These are phyloP conservation scores for Tulasnella sp. DNA, from an alignment of 768 basidiomycete genomes.

Conservation along the genomic window DNA sequence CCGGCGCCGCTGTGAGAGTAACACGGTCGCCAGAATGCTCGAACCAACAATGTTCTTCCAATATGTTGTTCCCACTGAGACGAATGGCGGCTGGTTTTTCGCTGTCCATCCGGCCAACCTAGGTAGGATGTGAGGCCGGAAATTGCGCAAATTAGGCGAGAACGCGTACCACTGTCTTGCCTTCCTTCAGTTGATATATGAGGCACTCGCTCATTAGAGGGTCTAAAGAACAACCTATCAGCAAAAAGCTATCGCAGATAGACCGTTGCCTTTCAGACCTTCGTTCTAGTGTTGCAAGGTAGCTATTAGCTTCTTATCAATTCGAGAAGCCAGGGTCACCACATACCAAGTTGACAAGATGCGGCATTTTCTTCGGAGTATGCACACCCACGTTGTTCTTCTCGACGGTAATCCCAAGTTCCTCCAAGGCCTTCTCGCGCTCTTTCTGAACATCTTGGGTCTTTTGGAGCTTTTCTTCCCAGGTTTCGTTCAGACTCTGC, in stretches of 20 bases:
- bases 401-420: constrained; percentile 95
- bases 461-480: constrained; percentile 89
- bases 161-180: constrained; percentile 63
- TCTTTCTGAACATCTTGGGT: constrained; percentile 96
- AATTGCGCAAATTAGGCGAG: constrained; percentile 11
- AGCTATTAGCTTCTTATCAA: not conserved
- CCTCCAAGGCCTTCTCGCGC: constrained; percentile 95
- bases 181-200: constrained; percentile 86
- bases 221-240: constrained; percentile 46
- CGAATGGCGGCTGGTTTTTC: constrained; percentile 80
- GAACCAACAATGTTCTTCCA: constrained; percentile 89
- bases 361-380: constrained; percentile 97
- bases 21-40: constrained; percentile 84
- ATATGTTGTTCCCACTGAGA: constrained; percentile 86
- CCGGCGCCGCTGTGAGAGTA: constrained; percentile 67
- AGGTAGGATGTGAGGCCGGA: constrained; percentile 2
- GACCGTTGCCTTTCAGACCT: constrained; percentile 43
- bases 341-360: constrained; percentile 87
- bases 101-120: constrained; percentile 88
- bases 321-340: not conserved
- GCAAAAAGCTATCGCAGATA: not conserved
- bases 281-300: constrained; percentile 51
- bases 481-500: constrained; percentile 89
- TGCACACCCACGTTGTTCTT: constrained; percentile 96
- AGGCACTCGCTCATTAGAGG: constrained; percentile 95